These are phyloP conservation scores for Leccinum aurantiacum DNA, from an alignment of 768 basidiomycete species.

Conservation along the genomic window DNA sequence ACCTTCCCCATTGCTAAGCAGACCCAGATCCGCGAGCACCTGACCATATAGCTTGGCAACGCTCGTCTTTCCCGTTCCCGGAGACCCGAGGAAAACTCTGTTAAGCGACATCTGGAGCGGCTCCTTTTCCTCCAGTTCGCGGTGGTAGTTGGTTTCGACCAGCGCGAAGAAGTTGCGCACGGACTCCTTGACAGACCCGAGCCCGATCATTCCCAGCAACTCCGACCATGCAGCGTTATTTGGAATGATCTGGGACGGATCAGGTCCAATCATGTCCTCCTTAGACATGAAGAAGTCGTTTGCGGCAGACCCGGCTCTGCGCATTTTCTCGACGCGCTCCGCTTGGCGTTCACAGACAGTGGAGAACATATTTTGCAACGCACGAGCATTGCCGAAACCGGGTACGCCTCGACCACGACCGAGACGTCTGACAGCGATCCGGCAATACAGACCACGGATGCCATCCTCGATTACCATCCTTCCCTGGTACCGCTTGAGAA, in stretches of 20 bases:
- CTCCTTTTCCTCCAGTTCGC: constrained; percentile 57
- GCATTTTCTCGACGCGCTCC: constrained; percentile 42
- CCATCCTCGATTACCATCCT: constrained; percentile 59
- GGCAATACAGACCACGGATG: constrained; percentile 48
- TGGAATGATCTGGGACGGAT: constrained; percentile 50
- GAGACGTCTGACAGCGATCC: constrained; percentile 31
- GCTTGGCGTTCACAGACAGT: constrained; percentile 55
- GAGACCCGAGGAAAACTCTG: constrained; percentile 63
- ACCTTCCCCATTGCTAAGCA: constrained; percentile 79
- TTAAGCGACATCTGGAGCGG: constrained; percentile 58
- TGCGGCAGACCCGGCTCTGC: constrained; percentile 37
- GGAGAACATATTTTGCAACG: constrained; percentile 50
- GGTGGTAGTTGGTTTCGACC: constrained; percentile 54
- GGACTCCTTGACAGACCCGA: constrained; percentile 56
- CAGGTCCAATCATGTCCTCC: constrained; percentile 66
- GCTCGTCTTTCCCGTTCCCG: constrained; percentile 72
- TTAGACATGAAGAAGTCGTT: constrained; percentile 52
- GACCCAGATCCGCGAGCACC: constrained; percentile 56
- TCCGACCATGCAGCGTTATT: constrained; percentile 51
- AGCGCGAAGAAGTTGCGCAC: constrained; percentile 47
- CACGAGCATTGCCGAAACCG: constrained; percentile 71
- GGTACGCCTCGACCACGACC: constrained; percentile 26
- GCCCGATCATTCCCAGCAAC: constrained; percentile 53
- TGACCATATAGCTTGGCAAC: constrained; percentile 68
- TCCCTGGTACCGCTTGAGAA: constrained; percentile 48